phyloP scores from a whole-genome alignment of 169 alveolate genomes.

The Plasmodium adleri region DNA sequence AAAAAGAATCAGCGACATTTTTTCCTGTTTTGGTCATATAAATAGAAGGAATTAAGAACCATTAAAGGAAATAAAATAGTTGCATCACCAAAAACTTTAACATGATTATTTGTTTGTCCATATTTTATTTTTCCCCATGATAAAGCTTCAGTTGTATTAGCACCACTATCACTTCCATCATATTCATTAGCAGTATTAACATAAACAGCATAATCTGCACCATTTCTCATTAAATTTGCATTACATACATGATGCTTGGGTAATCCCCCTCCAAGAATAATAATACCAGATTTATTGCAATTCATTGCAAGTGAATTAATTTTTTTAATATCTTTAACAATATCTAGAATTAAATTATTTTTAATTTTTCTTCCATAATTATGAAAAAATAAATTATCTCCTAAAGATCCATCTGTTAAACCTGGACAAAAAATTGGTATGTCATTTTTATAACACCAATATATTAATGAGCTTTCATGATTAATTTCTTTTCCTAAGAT shows the following conservation, averaged over 20 bases:
- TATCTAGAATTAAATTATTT: conserved; percentile 92
- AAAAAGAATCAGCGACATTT: neutral
- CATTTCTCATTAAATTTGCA: conserved; percentile 99
- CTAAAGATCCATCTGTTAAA: conserved; percentile 99
- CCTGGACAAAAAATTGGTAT: conserved; percentile 99
- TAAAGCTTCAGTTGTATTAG: conserved; percentile 99
- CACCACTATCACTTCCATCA: conserved; percentile 99
- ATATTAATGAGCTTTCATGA: conserved; percentile 95
- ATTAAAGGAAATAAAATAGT: conserved; percentile 95
- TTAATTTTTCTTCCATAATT: conserved; percentile 85
- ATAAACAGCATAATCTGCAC: conserved; percentile 99
- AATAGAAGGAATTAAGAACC: conserved; percentile 94
- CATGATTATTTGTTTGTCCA: conserved; percentile 91
- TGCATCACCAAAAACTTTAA: conserved; percentile 98
- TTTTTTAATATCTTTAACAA: conserved; percentile 94
- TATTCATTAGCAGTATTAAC: conserved; percentile 97
- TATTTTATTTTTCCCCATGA: conserved; percentile 99
- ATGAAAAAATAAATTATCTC: conserved; percentile 95
- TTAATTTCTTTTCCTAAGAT: conserved; percentile 96
- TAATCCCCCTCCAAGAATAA: conserved; percentile 98
- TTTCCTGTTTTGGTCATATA: conserved; percentile 74
- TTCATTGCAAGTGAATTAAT: conserved; percentile 95
- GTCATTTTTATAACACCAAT: conserved; percentile 98
- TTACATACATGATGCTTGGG: conserved; percentile 99
- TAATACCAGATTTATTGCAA: conserved; percentile 95